These are phyloP conservation scores for Rhinocladiella mackenziei DNA, from an alignment of 2,329 filamentous ascomycete genomes.

Conservation along the genomic window DNA sequence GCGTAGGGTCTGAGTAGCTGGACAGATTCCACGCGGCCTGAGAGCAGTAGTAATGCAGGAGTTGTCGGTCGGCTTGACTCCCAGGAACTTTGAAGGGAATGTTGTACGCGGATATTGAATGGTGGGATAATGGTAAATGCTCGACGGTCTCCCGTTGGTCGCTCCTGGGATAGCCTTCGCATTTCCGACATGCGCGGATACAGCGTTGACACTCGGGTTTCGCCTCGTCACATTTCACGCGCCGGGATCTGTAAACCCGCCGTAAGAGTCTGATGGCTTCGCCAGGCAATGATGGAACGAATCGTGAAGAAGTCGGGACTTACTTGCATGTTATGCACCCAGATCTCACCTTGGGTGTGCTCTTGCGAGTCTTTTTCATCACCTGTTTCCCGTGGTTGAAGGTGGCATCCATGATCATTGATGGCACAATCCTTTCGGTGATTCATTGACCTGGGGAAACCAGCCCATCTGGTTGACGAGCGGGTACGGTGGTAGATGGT, in stretches of 20 bases:
- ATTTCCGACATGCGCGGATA: constrained; percentile 54
- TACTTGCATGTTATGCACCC: constrained; percentile 25
- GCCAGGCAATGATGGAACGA: too few relatives aligned
- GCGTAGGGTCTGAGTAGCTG: constrained; percentile 62
- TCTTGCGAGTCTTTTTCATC: constrained; percentile 8
- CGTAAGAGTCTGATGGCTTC: not conserved
- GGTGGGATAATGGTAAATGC: too few relatives aligned
- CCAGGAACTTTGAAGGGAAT: constrained; percentile 18
- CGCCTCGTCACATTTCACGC: constrained; percentile 19
- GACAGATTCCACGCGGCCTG: constrained; percentile 61
- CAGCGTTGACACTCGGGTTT: constrained; percentile 49
- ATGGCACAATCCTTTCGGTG: too few relatives aligned
- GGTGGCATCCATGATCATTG: too few relatives aligned
- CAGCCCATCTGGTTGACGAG: too few relatives aligned
- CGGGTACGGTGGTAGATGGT: too few relatives aligned
- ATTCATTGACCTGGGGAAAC: too few relatives aligned
- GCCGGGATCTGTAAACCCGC: constrained; percentile 4
- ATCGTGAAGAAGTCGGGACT: too few relatives aligned
- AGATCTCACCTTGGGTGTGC: constrained; percentile 19
- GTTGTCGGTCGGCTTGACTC: constrained; percentile 12
- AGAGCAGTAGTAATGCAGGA: constrained; percentile 54
- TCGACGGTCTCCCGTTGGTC: too few relatives aligned
- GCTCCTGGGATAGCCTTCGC: constrained; percentile 59
- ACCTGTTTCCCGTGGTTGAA: not conserved
- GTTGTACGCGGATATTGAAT: constrained; percentile 14